Conservation (phyloP, 2,329 filamentous ascomycete species). For the Beauveria medogensis region DNA sequence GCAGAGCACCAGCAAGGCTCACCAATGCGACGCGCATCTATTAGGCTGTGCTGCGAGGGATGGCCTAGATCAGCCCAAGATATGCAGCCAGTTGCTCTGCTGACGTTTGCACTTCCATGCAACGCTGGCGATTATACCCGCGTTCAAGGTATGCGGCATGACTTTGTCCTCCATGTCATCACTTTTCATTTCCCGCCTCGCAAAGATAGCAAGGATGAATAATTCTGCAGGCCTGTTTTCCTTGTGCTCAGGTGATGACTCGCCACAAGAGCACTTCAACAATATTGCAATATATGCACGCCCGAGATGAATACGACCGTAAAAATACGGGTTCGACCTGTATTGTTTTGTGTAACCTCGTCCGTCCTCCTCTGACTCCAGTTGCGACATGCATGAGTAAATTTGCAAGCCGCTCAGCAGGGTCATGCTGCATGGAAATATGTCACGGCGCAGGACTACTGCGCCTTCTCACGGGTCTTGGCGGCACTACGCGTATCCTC, state of each 20-base stretch:
- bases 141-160: background rate
- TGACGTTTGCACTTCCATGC: background rate
- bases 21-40: background rate
- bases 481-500: background rate
- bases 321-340: background rate
- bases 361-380: background rate
- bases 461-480: background rate
- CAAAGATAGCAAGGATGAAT: background rate
- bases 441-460: background rate
- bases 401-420: background rate
- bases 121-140: background rate
- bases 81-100: conserved; percentile 4
- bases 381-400: conserved; percentile 5
- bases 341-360: background rate
- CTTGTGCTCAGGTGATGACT: background rate
- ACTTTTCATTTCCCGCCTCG: background rate
- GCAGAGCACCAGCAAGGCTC: background rate
- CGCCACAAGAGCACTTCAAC: background rate
- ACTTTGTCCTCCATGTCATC: background rate
- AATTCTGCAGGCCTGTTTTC: background rate
- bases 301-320: conserved; percentile 1
- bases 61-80: background rate
- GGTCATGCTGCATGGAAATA: background rate
- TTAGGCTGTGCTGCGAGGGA: background rate
- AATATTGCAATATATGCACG: conserved; percentile 7